Percentiles rank a stretch among this genome's conserved stretches.
Evolutionary conservation across 179 eudicot species (phyloP).

Genomic region (Nepenthes alata): DNA sequence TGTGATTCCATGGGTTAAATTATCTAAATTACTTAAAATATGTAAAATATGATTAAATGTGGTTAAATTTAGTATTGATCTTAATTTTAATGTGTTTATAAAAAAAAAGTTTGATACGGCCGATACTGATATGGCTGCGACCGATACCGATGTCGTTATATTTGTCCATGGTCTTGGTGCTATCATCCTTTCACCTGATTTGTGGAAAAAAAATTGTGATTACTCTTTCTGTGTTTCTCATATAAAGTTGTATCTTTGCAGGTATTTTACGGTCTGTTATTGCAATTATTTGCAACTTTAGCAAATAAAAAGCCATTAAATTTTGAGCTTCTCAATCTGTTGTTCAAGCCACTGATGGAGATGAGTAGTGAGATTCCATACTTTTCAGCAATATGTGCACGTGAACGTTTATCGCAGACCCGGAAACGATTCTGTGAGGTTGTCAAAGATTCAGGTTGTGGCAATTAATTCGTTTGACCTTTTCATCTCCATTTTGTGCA

Average conservation of each 20-base stretch:
- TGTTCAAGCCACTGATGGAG: slow-evolving; percentile 88
- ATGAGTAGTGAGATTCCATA: slow-evolving; percentile 78
- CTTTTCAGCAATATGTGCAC: slow-evolving; percentile 94
- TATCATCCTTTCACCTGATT: too few species aligned
- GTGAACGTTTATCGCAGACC: slow-evolving; percentile 54
- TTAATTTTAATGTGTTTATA: too few species aligned
- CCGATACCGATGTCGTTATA: too few species aligned
- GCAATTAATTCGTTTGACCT: too few species aligned
- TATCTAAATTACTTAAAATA: too few species aligned
- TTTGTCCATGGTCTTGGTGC: too few species aligned
- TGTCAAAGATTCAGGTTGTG: slow-evolving; percentile 62
- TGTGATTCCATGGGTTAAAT: neutral
- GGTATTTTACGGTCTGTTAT: slow-evolving; percentile 85
- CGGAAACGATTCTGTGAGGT: slow-evolving; percentile 67
- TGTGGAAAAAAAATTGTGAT: too few species aligned
- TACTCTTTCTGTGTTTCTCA: neutral
- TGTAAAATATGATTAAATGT: too few species aligned
- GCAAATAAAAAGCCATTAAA: slow-evolving; percentile 69
- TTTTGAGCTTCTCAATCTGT: slow-evolving; percentile 58
- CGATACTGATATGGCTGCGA: too few species aligned
- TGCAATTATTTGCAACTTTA: slow-evolving; percentile 88
- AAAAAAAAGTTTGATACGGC: too few species aligned
- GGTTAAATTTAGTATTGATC: too few species aligned
- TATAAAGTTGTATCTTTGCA: slow-evolving; percentile 20
- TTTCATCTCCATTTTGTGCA: slow-evolving; percentile 5